Evolutionary conservation across 495 filamentous ascomycete genomes (phyloP).

Genomic region (Hypoxylon fragiforme): DNA sequence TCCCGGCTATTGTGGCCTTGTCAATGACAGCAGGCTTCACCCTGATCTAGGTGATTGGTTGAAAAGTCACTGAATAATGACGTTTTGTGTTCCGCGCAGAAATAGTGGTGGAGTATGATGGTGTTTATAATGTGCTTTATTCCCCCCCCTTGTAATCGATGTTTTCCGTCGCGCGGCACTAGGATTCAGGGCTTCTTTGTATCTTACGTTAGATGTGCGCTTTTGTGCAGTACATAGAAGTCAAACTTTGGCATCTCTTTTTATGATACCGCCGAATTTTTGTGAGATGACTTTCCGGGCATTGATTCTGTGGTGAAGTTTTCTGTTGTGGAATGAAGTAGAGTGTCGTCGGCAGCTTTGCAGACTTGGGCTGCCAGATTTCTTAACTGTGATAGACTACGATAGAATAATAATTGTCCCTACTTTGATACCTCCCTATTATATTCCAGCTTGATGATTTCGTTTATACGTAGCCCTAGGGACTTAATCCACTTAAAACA

Average conservation of each 20-base stretch:
- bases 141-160: conserved; percentile 31
- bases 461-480: no score
- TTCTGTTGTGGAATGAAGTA: no score
- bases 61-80: conserved; percentile 31
- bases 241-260: conserved; percentile 15
- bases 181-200: conserved; percentile 24
- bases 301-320: no score
- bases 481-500: no score
- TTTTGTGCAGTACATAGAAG: conserved; percentile 33
- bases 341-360: no score
- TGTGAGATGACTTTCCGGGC: neutral
- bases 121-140: conserved; percentile 25
- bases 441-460: no score
- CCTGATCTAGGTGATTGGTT: conserved; percentile 32
- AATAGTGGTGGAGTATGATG: conserved; percentile 20
- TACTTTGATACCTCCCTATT: no score
- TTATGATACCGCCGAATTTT: neutral
- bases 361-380: no score
- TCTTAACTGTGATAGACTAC: no score
- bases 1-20: conserved; percentile 33
- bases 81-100: conserved; percentile 15
- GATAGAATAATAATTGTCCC: no score
- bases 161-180: conserved; percentile 14
- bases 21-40: conserved; percentile 34
- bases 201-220: conserved; percentile 32